phyloP scores from a whole-genome alignment of 805 yeast species.

The Helenozyma baotianmanensis region DNA sequence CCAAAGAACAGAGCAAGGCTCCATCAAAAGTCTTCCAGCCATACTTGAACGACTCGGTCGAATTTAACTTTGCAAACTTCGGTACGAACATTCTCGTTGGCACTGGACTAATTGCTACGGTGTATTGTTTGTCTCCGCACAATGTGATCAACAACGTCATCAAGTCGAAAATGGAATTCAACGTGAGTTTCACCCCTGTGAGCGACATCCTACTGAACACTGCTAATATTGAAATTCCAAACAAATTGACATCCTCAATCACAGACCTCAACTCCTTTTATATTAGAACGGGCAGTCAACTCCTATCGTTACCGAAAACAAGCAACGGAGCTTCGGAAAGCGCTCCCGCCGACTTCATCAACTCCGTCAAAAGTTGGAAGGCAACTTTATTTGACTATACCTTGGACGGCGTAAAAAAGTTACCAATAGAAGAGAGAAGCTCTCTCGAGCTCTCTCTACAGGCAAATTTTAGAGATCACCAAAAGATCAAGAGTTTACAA shows the following conservation, averaged over 20 bases:
- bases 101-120: constrained; percentile 8
- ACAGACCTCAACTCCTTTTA: constrained; percentile 4
- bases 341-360: background rate
- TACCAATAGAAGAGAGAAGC: too few relatives aligned
- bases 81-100: constrained; percentile 4
- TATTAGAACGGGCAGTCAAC: background rate
- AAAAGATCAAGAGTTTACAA: constrained; percentile 18
- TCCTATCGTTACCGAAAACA: constrained; percentile 1
- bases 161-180: constrained; percentile 11
- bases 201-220: too few relatives aligned
- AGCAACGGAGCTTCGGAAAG: constrained; percentile 2
- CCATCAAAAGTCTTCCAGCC: constrained; percentile 11
- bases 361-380: background rate
- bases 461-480: constrained; percentile 17
- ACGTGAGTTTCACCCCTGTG: constrained; percentile 6
- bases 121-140: constrained; percentile 8
- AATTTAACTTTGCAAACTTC: constrained; percentile 20
- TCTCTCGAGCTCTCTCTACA: constrained; percentile 7
- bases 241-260: constrained; percentile 5
- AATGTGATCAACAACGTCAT: constrained; percentile 20
- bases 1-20: constrained; percentile 12
- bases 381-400: too few relatives aligned
- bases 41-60: constrained; percentile 19
- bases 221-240: too few relatives aligned
- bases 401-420: too few relatives aligned